Percentiles rank a stretch among this genome's conserved stretches.
Evolutionary conservation across 2,329 filamentous ascomycete species (phyloP).

Genomic region (Xylaria sp.): DNA sequence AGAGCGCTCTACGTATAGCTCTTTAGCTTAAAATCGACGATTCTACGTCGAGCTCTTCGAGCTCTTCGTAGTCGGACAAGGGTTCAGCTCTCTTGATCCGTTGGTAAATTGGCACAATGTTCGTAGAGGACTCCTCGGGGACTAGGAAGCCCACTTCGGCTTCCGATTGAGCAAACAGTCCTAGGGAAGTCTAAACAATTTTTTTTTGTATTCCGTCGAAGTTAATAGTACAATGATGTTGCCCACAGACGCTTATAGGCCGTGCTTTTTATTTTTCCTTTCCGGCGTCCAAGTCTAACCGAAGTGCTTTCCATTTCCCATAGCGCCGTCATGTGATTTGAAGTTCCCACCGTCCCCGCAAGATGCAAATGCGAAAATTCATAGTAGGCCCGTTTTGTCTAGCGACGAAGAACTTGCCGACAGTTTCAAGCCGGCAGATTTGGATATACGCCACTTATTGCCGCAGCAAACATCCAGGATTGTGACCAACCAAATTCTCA

Average conservation of each 20-base stretch:
- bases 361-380: constrained; percentile 45
- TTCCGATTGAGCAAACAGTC: background rate
- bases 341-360: constrained; percentile 47
- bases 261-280: constrained; percentile 43
- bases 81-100: background rate
- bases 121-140: background rate
- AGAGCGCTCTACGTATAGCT: no score
- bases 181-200: constrained; percentile 23
- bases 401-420: constrained; percentile 38
- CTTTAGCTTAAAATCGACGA: no score
- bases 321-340: constrained; percentile 42
- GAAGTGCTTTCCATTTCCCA: constrained; percentile 50
- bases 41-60: no score
- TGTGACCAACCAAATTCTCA: constrained; percentile 34
- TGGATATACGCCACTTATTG: constrained; percentile 28
- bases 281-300: constrained; percentile 44
- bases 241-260: constrained; percentile 31
- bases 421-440: constrained; percentile 24
- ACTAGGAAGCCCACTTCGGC: background rate
- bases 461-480: constrained; percentile 37
- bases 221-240: constrained; percentile 47
- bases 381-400: constrained; percentile 45
- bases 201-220: constrained; percentile 27
- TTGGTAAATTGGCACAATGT: background rate
- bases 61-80: no score